Evolutionary conservation across 441 rosid species (phyloP).

Genomic region (Pelargonium cotyledonis): DNA sequence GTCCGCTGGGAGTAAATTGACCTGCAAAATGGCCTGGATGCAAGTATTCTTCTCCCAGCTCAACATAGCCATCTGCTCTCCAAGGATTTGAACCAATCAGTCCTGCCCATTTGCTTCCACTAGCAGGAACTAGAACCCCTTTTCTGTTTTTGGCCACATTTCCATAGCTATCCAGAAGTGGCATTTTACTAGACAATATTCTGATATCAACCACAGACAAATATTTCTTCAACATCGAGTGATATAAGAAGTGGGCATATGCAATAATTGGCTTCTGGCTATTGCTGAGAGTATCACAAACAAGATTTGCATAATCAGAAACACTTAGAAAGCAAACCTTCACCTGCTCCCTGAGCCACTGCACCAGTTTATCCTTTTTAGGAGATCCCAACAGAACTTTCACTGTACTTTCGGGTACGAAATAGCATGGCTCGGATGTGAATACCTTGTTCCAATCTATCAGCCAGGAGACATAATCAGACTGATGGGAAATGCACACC

Average conservation of each 20-base stretch:
- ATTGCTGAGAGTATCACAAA: slow-evolving; percentile 18
- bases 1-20: slow-evolving; percentile 17
- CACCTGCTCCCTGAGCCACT: slow-evolving; percentile 39
- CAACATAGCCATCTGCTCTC: slow-evolving; percentile 41
- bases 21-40: slow-evolving; percentile 32
- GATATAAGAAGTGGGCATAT: slow-evolving; percentile 47
- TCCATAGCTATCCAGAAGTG: slow-evolving; percentile 52
- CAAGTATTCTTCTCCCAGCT: slow-evolving; percentile 51
- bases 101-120: slow-evolving; percentile 54
- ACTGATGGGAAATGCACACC: slow-evolving; percentile 22
- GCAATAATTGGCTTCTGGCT: slow-evolving; percentile 37
- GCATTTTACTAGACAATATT: slow-evolving; percentile 34
- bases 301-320: slow-evolving; percentile 25
- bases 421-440: slow-evolving; percentile 24
- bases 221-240: slow-evolving; percentile 21
- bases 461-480: slow-evolving; percentile 32
- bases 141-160: slow-evolving; percentile 19
- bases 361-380: slow-evolving; percentile 15
- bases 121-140: slow-evolving; percentile 58
- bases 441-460: slow-evolving; percentile 50
- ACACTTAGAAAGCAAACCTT: slow-evolving; percentile 18
- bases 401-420: slow-evolving; percentile 36
- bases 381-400: slow-evolving; percentile 23
- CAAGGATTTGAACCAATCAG: slow-evolving; percentile 47
- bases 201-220: slow-evolving; percentile 23